Percentiles rank a stretch among this genome's conserved stretches.
Evolutionary conservation across 345 rosid genomes (phyloP).

Genomic region (Boechera retrofracta): DNA sequence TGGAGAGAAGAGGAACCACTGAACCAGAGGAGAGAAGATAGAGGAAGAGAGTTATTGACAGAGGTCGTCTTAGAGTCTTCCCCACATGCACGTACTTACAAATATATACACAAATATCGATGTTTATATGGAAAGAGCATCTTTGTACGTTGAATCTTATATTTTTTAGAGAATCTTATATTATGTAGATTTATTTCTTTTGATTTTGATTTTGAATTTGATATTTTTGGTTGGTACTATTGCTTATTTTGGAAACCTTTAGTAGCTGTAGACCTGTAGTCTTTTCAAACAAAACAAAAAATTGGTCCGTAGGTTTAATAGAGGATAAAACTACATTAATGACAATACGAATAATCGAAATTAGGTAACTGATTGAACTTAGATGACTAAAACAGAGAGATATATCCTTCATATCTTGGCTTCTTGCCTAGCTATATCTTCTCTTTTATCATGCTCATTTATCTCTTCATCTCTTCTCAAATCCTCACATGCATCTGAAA

Average conservation of each 20-base stretch:
- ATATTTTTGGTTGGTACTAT: background rate
- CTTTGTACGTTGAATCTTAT: constrained; percentile 28
- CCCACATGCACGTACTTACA: background rate
- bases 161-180: constrained; percentile 1
- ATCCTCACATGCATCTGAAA: background rate
- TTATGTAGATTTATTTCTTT: background rate
- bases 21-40: background rate
- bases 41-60: constrained; percentile 21
- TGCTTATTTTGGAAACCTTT: constrained; percentile 15
- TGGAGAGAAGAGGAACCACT: background rate
- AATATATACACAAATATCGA: constrained; percentile 2
- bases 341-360: constrained; percentile 6
- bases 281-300: background rate
- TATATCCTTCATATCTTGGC: background rate
- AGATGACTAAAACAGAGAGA: background rate
- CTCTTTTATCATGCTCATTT: background rate
- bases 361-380: background rate
- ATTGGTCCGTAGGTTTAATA: background rate
- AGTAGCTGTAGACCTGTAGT: background rate
- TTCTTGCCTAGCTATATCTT: background rate
- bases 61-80: constrained; percentile 13
- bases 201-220: background rate
- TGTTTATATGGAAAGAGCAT: constrained; percentile 2
- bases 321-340: background rate
- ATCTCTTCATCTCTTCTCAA: background rate